phyloP scores from a whole-genome alignment of 139 green algal species.

The Coelastrella sp. region DNA sequence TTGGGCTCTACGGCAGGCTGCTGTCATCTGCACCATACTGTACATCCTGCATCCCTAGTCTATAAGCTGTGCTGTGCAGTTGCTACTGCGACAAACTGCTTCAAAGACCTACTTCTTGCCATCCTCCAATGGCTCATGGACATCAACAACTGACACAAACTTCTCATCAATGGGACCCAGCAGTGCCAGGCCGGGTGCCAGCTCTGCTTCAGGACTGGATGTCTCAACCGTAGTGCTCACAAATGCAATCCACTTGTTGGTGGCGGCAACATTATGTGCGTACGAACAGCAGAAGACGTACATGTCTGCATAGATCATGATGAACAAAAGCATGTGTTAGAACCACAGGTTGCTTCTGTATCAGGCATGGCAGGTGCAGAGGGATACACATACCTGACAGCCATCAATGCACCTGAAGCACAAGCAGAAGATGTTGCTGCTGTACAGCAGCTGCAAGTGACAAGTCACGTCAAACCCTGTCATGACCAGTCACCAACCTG shows the following conservation, averaged over 20 bases:
- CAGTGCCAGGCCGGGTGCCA: conserved; percentile 85
- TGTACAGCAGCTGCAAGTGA: background rate
- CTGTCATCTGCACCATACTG: no score
- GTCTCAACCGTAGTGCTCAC: conserved; percentile 90
- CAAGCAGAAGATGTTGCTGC: background rate
- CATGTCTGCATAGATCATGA: conserved; percentile 85
- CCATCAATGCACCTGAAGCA: no score
- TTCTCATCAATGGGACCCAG: conserved; percentile 94
- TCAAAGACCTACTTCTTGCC: conserved; percentile 68
- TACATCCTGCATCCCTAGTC: no score
- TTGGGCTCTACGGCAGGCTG: no score
- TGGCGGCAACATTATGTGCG: conserved; percentile 90
- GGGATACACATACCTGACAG: no score
- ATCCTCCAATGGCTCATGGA: conserved; percentile 84
- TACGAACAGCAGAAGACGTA: conserved; percentile 99
- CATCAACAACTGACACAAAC: conserved; percentile 90
- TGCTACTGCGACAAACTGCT: no score
- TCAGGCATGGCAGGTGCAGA: no score
- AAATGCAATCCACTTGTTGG: conserved; percentile 97
- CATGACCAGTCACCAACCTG: conserved; percentile 48
- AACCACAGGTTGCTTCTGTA: background rate
- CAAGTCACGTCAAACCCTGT: background rate
- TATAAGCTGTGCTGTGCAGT: no score
- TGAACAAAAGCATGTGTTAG: background rate
- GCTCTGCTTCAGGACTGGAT: conserved; percentile 70